These are phyloP conservation scores for Anthostomella pinea DNA, from an alignment of 2,329 filamentous ascomycete species.

Conservation along the genomic window DNA sequence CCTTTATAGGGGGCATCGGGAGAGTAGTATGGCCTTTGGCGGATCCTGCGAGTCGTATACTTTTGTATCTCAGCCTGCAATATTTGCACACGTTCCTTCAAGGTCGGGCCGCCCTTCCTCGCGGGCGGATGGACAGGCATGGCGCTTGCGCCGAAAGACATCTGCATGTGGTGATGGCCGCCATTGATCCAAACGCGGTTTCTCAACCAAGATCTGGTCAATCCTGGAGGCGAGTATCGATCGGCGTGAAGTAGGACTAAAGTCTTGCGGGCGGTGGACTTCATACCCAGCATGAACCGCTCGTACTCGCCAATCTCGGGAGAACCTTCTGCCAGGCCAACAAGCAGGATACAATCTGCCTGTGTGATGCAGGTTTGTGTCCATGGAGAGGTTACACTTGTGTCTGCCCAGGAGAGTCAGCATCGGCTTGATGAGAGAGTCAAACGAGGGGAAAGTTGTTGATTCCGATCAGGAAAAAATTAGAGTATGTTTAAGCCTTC, in stretches of 20 bases:
- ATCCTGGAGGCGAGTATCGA: slow-evolving; percentile 77
- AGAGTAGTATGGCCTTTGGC: slow-evolving; percentile 84
- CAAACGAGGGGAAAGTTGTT: slow-evolving; percentile 6
- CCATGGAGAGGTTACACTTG: slow-evolving; percentile 95
- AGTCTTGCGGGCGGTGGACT: slow-evolving; percentile 92
- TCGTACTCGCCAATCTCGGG: slow-evolving; percentile 94
- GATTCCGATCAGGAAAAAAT: slow-evolving; percentile 67
- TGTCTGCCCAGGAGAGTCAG: slow-evolving; percentile 58
- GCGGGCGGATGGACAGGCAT: slow-evolving; percentile 73
- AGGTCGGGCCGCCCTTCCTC: slow-evolving; percentile 75
- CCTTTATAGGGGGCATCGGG: slow-evolving; percentile 92
- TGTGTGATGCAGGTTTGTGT: slow-evolving; percentile 97
- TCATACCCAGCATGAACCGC: slow-evolving; percentile 92
- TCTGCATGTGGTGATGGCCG: slow-evolving; percentile 95
- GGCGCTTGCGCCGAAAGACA: slow-evolving; percentile 76
- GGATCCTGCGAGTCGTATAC: slow-evolving; percentile 90
- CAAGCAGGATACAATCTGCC: slow-evolving; percentile 91
- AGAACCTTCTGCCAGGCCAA: slow-evolving; percentile 86
- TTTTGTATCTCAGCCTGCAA: slow-evolving; percentile 97
- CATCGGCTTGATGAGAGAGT: slow-evolving; percentile 5
- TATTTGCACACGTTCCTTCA: slow-evolving; percentile 92
- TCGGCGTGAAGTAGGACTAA: slow-evolving; percentile 87
- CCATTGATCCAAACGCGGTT: slow-evolving; percentile 98
- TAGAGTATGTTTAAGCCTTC: slow-evolving; percentile 61
- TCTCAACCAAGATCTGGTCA: slow-evolving; percentile 85